Evolutionary conservation across 495 filamentous ascomycete species (phyloP).

Genomic region (Aspergillus ostianus): DNA sequence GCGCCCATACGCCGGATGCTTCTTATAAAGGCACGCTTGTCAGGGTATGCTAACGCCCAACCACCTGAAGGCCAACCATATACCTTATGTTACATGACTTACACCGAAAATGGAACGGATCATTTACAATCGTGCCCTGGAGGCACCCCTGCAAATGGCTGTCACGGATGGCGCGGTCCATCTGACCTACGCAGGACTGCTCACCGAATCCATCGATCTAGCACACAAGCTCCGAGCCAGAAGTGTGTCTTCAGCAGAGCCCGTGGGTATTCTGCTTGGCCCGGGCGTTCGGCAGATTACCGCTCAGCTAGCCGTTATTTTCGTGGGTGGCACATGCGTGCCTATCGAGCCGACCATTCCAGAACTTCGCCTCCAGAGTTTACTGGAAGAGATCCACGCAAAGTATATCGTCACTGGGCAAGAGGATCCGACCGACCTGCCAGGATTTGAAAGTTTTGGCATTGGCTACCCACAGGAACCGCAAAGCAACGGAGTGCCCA

Average conservation of each 20-base stretch:
- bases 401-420: neutral
- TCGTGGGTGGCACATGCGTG: conserved; percentile 8
- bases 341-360: conserved; percentile 12
- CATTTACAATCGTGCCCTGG: conserved; percentile 3
- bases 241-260: conserved; percentile 1
- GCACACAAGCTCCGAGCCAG: neutral
- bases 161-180: neutral
- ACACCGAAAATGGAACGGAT: conserved; percentile 3
- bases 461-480: neutral
- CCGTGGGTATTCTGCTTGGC: conserved; percentile 4
- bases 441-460: neutral
- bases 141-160: conserved; percentile 2
- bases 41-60: neutral
- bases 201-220: conserved; percentile 1
- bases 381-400: neutral
- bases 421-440: neutral
- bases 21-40: neutral
- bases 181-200: conserved; percentile 9
- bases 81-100: neutral
- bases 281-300: conserved; percentile 3
- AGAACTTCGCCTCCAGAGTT: neutral
- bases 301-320: conserved; percentile 8
- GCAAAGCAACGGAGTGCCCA: neutral
- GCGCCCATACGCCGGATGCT: no score
- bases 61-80: neutral